phyloP scores from a whole-genome alignment of 352 stramenopile species.

The Peronosclerospora sorghi region DNA sequence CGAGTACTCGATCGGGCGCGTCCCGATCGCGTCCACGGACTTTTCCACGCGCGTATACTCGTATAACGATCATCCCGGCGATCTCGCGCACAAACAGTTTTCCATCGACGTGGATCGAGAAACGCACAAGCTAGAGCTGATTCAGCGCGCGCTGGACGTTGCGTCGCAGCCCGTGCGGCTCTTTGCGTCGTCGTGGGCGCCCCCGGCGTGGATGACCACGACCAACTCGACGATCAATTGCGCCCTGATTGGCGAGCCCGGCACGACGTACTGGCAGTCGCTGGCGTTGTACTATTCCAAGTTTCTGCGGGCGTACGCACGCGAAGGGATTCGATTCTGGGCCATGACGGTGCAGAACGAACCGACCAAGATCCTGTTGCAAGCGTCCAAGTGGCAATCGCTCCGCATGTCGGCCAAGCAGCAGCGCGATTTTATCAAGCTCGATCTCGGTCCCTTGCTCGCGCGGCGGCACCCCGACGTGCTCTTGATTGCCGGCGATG shows the following conservation, averaged over 20 bases:
- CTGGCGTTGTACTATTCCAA: slow-evolving; percentile 74
- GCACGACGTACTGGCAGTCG: slow-evolving; percentile 34
- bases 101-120: background rate
- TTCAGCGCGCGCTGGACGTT: background rate
- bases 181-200: slow-evolving; percentile 52
- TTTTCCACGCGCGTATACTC: slow-evolving; percentile 81
- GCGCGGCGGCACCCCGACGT: slow-evolving; percentile 52
- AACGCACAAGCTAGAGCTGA: background rate
- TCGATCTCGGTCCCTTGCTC: slow-evolving; percentile 53
- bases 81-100: background rate
- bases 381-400: slow-evolving; percentile 25
- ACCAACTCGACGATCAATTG: slow-evolving; percentile 38
- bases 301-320: slow-evolving; percentile 62
- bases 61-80: slow-evolving; percentile 46
- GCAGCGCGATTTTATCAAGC: slow-evolving; percentile 54
- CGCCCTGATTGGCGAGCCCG: slow-evolving; percentile 28
- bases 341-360: slow-evolving; percentile 75
- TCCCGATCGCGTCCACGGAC: slow-evolving; percentile 78
- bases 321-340: slow-evolving; percentile 47
- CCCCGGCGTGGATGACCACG: slow-evolving; percentile 72
- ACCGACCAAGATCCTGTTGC: slow-evolving; percentile 18
- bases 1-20: slow-evolving; percentile 63
- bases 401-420: slow-evolving; percentile 23
- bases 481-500: slow-evolving; percentile 64
- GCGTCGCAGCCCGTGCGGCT: background rate